phyloP scores from a whole-genome alignment of 306 rosid species.

The Acacia acuminata region DNA sequence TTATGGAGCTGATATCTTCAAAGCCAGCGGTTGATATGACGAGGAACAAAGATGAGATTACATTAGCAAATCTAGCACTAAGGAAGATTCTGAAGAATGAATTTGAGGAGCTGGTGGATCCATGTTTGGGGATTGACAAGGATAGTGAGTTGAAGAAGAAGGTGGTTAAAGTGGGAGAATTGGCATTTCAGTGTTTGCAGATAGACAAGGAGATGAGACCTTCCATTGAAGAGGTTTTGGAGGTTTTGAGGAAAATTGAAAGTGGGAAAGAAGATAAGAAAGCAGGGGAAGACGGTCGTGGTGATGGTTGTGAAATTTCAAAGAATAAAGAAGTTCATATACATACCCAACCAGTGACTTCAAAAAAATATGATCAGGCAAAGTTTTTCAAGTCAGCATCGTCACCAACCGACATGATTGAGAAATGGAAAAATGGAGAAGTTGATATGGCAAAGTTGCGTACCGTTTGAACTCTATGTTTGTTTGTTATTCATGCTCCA shows the following conservation, averaged over 20 bases:
- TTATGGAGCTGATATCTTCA: not conserved
- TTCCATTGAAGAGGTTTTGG: slow-evolving; percentile 36
- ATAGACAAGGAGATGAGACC: slow-evolving; percentile 36
- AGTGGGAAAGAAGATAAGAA: not conserved
- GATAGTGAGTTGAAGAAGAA: slow-evolving; percentile 11
- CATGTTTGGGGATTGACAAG: slow-evolving; percentile 31
- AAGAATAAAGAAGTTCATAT: not conserved
- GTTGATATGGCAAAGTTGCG: not conserved
- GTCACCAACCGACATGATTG: not conserved
- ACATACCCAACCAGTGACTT: not conserved
- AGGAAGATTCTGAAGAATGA: slow-evolving; percentile 26
- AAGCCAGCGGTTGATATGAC: not conserved
- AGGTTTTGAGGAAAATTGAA: slow-evolving; percentile 29
- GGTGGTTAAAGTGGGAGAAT: slow-evolving; percentile 28
- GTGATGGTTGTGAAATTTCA: not conserved
- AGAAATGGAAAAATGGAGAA: not conserved
- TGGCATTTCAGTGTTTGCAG: slow-evolving; percentile 41
- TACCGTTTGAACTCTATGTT: not conserved
- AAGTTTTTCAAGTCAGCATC: not conserved
- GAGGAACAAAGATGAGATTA: not conserved
- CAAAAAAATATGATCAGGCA: not conserved
- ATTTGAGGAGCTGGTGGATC: slow-evolving; percentile 30
- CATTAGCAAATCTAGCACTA: slow-evolving; percentile 29
- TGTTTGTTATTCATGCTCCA: not conserved
- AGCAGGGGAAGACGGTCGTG: not conserved